phyloP scores from a whole-genome alignment of 192 early-diverging fungal genomes.

The Endogone sp. region DNA sequence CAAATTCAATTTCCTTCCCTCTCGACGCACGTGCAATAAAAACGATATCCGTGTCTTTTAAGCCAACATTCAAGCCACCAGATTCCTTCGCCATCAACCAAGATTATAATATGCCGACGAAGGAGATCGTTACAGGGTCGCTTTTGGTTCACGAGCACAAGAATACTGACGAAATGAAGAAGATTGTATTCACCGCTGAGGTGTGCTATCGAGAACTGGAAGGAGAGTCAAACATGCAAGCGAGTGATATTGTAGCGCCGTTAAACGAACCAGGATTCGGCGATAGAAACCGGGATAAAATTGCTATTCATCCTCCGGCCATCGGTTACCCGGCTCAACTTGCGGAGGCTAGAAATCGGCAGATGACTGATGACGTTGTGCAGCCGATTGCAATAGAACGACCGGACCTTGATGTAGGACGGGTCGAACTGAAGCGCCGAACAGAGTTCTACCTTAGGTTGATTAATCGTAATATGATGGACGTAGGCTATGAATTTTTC shows the following conservation, averaged over 20 bases:
- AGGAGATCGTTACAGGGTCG: slow-evolving; percentile 35
- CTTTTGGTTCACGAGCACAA: slow-evolving; percentile 79
- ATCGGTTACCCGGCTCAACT: neutral
- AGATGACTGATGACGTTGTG: neutral
- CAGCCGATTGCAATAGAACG: slow-evolving; percentile 39
- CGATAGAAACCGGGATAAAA: too few relatives aligned
- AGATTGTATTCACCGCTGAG: slow-evolving; percentile 54
- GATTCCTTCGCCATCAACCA: neutral
- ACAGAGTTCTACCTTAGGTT: slow-evolving; percentile 50
- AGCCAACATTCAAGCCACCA: slow-evolving; percentile 25
- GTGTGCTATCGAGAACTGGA: slow-evolving; percentile 33
- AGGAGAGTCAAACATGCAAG: neutral
- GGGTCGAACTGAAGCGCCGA: slow-evolving; percentile 41
- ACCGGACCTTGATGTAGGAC: slow-evolving; percentile 43
- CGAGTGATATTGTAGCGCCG: neutral
- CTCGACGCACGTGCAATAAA: slow-evolving; percentile 65
- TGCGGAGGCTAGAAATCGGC: neutral
- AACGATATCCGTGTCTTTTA: slow-evolving; percentile 60
- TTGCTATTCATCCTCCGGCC: neutral
- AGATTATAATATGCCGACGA: slow-evolving; percentile 19
- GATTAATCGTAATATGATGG: slow-evolving; percentile 28
- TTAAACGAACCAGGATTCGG: neutral
- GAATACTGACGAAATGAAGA: slow-evolving; percentile 75
- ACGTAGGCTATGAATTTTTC: slow-evolving; percentile 31
- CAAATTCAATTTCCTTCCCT: slow-evolving; percentile 61